Evolutionary conservation across 345 rosid species (phyloP).

Genomic region (Arabis alpina): DNA sequence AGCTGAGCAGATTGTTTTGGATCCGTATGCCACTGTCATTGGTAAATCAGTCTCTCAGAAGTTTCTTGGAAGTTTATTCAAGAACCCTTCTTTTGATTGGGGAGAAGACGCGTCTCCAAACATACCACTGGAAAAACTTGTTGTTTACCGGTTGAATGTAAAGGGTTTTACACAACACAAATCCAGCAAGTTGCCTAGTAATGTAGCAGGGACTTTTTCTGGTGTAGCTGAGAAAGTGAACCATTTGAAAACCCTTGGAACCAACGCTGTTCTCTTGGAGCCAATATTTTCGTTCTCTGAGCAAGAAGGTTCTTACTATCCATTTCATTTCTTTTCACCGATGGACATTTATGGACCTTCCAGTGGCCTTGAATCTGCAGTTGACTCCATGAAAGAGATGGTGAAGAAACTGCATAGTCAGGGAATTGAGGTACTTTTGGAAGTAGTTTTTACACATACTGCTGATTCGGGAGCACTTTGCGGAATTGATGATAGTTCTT

Average conservation of each 20-base stretch:
- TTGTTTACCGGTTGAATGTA: slow-evolving; percentile 77
- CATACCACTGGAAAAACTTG: slow-evolving; percentile 65
- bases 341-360: slow-evolving; percentile 60
- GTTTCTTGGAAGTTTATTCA: slow-evolving; percentile 58
- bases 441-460: slow-evolving; percentile 84
- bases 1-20: slow-evolving; percentile 54
- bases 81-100: slow-evolving; percentile 83
- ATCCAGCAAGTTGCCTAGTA: slow-evolving; percentile 65
- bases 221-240: slow-evolving; percentile 72
- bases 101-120: slow-evolving; percentile 61
- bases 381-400: slow-evolving; percentile 81
- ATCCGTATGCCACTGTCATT: slow-evolving; percentile 78
- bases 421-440: slow-evolving; percentile 82
- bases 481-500: slow-evolving; percentile 76
- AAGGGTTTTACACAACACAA: slow-evolving; percentile 67
- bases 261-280: slow-evolving; percentile 84
- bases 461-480: slow-evolving; percentile 64
- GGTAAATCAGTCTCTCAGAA: slow-evolving; percentile 42
- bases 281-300: slow-evolving; percentile 76
- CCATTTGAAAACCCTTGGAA: slow-evolving; percentile 77
- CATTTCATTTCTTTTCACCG: slow-evolving; percentile 82
- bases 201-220: slow-evolving; percentile 74
- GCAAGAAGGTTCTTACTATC: slow-evolving; percentile 76
- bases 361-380: slow-evolving; percentile 51
- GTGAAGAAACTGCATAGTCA: slow-evolving; percentile 78